Base-by-base conservation (phyloP, 2,329 filamentous ascomycete genomes). In the Lachnellula willkommii region DNA sequence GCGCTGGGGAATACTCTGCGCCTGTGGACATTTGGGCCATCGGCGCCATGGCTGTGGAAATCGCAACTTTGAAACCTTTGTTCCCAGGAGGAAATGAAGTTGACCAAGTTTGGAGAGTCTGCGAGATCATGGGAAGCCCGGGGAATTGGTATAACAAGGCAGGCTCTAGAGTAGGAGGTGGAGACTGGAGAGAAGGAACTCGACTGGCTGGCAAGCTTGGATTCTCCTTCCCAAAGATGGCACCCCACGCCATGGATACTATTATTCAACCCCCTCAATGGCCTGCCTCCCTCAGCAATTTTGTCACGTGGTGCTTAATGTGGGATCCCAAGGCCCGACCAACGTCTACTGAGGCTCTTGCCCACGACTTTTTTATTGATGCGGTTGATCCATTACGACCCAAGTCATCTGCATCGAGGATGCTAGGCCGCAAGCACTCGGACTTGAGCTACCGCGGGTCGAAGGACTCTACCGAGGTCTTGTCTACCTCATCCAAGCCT, bases 191-290 rank as follows among this genome's bases (percentile, higher is more conserved):
- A 67, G 94, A 99, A 56, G 94, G 94, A 55, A 91, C 91, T 47
- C 83, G 90, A 59, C 78, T 99, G 57, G 94, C 94, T 55, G 90
- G 94, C 65, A 97, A 97, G 78, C 82, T 99, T 61, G 94, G 94
- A 54, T 99, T 99, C 73, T 96, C 94, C 0, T 99, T 99, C 75
- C 94, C 94, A 58, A 97, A 94, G 84, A 97, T 99, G 94, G 93
- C 94, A 22, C 94, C 94, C 50, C 94, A 97, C 72, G 84, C 93
- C 17, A 90, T 99, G 83, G 93, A 97, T 65, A 95, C 90, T 5
- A 94, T 97, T 63, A 79, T 99, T 7, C 90, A 90, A 69, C 72
- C 88, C 26, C 91, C 94, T 15, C 90, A 96, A 68, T 99, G 94
- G 94, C 94, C 94, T 5, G 75, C 87, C 1, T 87, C 90, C 20